Evolutionary conservation across 2,329 filamentous ascomycete genomes (phyloP).

Genomic region (Cadophora luteo-olivacea): DNA sequence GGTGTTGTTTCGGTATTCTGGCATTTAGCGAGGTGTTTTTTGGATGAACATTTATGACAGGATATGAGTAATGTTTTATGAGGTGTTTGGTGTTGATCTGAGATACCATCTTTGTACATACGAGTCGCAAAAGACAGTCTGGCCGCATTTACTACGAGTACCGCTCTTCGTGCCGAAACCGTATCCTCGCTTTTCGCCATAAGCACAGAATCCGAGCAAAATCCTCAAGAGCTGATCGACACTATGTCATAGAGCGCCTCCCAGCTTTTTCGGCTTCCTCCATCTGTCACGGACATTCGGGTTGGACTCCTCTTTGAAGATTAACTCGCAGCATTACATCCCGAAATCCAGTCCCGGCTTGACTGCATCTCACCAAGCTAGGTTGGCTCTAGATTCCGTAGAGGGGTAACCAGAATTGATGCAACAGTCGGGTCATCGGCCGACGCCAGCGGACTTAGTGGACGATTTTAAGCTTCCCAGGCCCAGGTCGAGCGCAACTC

Average conservation of each 20-base stretch:
- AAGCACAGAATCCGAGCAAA: too few relatives aligned
- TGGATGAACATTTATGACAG: background rate
- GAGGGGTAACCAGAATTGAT: background rate
- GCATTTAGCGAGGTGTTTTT: constrained; percentile 13
- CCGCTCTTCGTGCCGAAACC: too few relatives aligned
- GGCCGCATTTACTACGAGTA: too few relatives aligned
- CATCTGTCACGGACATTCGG: too few relatives aligned
- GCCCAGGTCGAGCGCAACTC: too few relatives aligned
- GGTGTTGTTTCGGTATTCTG: background rate
- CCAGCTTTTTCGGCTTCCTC: too few relatives aligned
- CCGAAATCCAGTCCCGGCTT: background rate
- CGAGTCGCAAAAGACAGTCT: background rate
- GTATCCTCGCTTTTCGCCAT: too few relatives aligned
- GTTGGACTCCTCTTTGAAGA: too few relatives aligned
- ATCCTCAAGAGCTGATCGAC: too few relatives aligned
- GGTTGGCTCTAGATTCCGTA: background rate
- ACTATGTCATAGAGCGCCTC: too few relatives aligned
- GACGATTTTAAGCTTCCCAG: background rate
- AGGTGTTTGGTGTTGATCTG: background rate
- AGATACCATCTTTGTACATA: constrained; percentile 14
- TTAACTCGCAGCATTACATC: background rate
- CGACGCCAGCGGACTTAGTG: background rate
- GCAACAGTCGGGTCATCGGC: background rate
- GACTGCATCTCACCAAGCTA: too few relatives aligned
- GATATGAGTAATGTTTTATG: background rate